A percentile compares a stretch with the other conserved stretches of the same genome.
These are phyloP conservation scores for Colletotrichum nymphaeae DNA, from an alignment of 2,329 filamentous ascomycete genomes.

Conservation along the genomic window DNA sequence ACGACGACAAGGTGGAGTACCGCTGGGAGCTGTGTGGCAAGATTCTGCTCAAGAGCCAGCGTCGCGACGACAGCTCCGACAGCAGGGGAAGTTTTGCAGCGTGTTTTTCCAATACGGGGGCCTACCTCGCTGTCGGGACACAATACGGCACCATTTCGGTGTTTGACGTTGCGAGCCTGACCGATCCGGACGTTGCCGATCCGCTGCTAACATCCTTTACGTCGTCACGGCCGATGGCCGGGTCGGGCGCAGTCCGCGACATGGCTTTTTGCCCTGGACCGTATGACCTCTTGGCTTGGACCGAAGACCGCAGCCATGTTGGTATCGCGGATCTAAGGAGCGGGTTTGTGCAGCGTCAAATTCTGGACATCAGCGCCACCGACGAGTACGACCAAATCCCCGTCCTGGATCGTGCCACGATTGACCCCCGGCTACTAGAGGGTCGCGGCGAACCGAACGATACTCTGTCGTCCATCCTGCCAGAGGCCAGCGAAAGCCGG, in stretches of 20 bases:
- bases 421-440: conserved; percentile 65
- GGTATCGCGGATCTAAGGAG: conserved; percentile 79
- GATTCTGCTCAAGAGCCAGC: conserved; percentile 69
- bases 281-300: conserved; percentile 92
- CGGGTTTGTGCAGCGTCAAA: conserved; percentile 75
- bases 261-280: conserved; percentile 94
- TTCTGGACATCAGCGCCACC: conserved; percentile 72
- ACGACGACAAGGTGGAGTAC: conserved; percentile 46
- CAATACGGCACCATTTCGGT: conserved; percentile 85
- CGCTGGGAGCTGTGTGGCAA: conserved; percentile 64
- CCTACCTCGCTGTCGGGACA: conserved; percentile 79
- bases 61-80: conserved; percentile 63
- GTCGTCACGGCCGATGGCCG: conserved; percentile 78
- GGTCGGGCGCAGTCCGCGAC: conserved; percentile 83
- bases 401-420: conserved; percentile 65
- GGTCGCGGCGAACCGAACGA: conserved; percentile 57
- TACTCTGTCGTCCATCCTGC: conserved; percentile 41
- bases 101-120: conserved; percentile 79
- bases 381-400: conserved; percentile 67
- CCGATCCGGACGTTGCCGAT: conserved; percentile 56
- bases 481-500: conserved; percentile 40
- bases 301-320: conserved; percentile 84
- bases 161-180: conserved; percentile 69
- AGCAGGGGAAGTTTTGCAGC: conserved; percentile 80
- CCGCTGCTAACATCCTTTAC: conserved; percentile 80